Evolutionary conservation across 306 rosid species (phyloP).

Genomic region (Acacia confusa): DNA sequence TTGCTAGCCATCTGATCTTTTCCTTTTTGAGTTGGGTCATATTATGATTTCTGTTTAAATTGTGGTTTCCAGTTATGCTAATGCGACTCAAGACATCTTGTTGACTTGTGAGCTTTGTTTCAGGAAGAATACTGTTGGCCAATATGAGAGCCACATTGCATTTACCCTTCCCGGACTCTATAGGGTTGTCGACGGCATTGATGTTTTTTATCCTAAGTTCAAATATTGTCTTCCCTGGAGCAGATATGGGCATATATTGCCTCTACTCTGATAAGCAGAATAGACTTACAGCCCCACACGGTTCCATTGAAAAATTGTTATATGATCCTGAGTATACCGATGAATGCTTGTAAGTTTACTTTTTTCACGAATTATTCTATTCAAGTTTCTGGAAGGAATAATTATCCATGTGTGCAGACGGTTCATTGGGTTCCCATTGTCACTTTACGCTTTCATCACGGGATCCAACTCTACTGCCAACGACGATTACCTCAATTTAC

Average conservation of each 20-base stretch:
- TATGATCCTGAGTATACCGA: conserved; percentile 55
- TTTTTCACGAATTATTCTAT: not conserved
- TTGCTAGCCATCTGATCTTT: not conserved
- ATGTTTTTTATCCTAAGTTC: conserved; percentile 81
- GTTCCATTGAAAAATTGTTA: conserved; percentile 52
- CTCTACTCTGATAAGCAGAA: conserved; percentile 50
- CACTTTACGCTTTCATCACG: not conserved
- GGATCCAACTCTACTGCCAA: too few species aligned
- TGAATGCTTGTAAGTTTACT: conserved; percentile 49
- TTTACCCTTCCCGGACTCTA: conserved; percentile 67
- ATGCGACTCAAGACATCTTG: conserved; percentile 11
- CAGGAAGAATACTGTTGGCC: conserved; percentile 72
- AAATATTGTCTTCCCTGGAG: conserved; percentile 82
- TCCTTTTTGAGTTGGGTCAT: not conserved
- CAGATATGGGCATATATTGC: conserved; percentile 57
- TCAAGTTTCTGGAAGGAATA: not conserved
- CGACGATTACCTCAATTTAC: too few species aligned
- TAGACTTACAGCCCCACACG: conserved; percentile 65
- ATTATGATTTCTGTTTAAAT: not conserved
- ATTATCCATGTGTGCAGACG: not conserved
- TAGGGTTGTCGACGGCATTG: conserved; percentile 67
- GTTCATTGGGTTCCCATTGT: not conserved
- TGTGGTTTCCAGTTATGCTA: not conserved
- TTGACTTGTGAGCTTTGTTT: conserved; percentile 15
- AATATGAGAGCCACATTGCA: conserved; percentile 84